These are phyloP conservation scores for Hypoxylon perforatum DNA, from an alignment of 495 filamentous ascomycete genomes.

Conservation along the genomic window DNA sequence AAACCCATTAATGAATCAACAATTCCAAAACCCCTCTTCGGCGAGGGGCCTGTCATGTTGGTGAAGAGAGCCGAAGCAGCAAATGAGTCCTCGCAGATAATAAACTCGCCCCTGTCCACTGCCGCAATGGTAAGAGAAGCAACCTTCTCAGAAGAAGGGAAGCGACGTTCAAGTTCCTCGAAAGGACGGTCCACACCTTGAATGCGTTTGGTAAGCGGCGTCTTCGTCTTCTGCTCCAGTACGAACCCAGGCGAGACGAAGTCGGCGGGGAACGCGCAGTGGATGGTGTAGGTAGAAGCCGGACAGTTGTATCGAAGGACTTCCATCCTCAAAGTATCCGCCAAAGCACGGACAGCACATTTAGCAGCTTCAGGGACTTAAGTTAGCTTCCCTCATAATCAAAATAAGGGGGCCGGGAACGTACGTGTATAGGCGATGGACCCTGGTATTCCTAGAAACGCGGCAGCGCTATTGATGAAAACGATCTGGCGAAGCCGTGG, in stretches of 20 bases:
- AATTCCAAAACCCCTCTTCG: slow-evolving; percentile 39
- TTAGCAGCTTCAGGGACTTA: slow-evolving; percentile 38
- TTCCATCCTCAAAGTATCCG: slow-evolving; percentile 54
- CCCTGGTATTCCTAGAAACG: slow-evolving; percentile 51
- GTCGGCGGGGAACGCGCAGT: slow-evolving; percentile 45
- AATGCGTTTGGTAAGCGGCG: slow-evolving; percentile 49
- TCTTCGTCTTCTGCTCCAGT: slow-evolving; percentile 50
- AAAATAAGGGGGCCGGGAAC: slow-evolving; percentile 6
- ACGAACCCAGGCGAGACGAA: slow-evolving; percentile 50
- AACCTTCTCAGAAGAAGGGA: slow-evolving; percentile 25
- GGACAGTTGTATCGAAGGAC: slow-evolving; percentile 32
- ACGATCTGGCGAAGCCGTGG: slow-evolving; percentile 43
- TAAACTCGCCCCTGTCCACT: slow-evolving; percentile 33
- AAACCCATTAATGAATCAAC: slow-evolving; percentile 33
- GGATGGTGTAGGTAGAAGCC: slow-evolving; percentile 33
- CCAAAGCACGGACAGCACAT: slow-evolving; percentile 50
- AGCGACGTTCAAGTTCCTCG: slow-evolving; percentile 18
- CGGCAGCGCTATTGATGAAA: slow-evolving; percentile 51
- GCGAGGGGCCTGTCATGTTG: slow-evolving; percentile 41
- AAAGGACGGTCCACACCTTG: slow-evolving; percentile 41
- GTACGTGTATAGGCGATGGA: slow-evolving; percentile 53
- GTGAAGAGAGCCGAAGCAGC: slow-evolving; percentile 37
- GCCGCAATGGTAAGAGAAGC: slow-evolving; percentile 32
- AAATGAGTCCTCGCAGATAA: slow-evolving; percentile 36
- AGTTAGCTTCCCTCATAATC: slow-evolving; percentile 15